phyloP scores from a whole-genome alignment of 148 eudicot species.

The Silene uniflora region DNA sequence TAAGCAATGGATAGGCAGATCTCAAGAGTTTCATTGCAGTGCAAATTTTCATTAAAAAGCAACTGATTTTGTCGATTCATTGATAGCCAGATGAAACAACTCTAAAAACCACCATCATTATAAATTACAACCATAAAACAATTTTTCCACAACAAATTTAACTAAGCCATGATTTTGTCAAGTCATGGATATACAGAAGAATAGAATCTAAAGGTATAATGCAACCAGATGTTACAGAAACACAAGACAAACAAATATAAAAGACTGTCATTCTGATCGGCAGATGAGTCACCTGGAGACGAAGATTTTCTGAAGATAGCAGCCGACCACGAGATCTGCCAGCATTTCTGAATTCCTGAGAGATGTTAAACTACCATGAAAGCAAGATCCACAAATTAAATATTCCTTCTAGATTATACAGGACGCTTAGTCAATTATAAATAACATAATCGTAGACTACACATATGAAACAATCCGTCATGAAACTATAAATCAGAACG shows the following conservation, averaged over 20 bases:
- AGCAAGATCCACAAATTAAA: constrained; percentile 14
- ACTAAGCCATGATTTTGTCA: not conserved
- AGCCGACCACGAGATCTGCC: constrained; percentile 42
- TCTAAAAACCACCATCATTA: not conserved
- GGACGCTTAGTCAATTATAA: not conserved
- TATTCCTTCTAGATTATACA: not conserved
- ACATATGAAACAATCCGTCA: not conserved
- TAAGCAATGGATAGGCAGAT: no score
- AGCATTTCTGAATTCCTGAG: constrained; percentile 48
- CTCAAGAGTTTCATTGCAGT: no score
- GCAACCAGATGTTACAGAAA: not conserved
- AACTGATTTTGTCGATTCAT: no score
- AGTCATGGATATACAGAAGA: not conserved
- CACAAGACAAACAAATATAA: not conserved
- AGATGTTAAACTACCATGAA: constrained; percentile 16
- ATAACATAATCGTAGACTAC: no score
- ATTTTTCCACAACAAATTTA: not conserved
- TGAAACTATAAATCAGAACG: constrained; percentile 3
- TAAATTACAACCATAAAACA: no score
- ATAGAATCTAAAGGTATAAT: no score
- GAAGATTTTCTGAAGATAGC: constrained; percentile 30
- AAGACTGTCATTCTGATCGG: not conserved
- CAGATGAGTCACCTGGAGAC: constrained; percentile 41
- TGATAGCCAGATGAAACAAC: not conserved
- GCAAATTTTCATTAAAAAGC: no score